Evolutionary conservation across 805 yeast genomes (phyloP).

Genomic region (Wickerhamomyces canadensis): DNA sequence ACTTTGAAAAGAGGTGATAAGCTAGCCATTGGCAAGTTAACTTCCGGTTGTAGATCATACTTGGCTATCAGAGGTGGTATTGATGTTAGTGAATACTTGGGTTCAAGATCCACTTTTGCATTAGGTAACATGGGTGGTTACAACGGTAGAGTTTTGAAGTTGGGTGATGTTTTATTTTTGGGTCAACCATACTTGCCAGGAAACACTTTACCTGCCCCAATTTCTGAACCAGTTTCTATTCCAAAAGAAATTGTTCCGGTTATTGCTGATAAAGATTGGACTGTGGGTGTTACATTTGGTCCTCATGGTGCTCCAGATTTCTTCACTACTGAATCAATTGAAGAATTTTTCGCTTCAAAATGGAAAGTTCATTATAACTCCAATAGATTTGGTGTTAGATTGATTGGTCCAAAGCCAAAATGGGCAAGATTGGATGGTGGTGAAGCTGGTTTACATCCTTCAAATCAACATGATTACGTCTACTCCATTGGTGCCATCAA

Average conservation of each 20-base stretch:
- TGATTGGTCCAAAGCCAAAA: slow-evolving; percentile 91
- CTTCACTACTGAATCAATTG: slow-evolving; percentile 69
- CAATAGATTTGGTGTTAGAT: slow-evolving; percentile 91
- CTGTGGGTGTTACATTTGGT: slow-evolving; percentile 90
- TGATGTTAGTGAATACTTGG: slow-evolving; percentile 90
- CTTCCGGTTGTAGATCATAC: slow-evolving; percentile 83
- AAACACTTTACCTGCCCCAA: slow-evolving; percentile 69
- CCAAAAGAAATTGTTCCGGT: slow-evolving; percentile 40
- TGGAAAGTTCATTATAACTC: slow-evolving; percentile 98
- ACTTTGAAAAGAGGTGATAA: slow-evolving; percentile 68
- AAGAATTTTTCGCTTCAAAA: slow-evolving; percentile 64
- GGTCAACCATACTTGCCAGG: slow-evolving; percentile 70
- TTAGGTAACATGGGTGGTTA: slow-evolving; percentile 89
- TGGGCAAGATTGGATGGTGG: slow-evolving; percentile 98
- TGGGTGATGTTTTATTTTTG: slow-evolving; percentile 87
- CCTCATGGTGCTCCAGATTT: slow-evolving; percentile 98
- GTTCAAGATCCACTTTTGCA: slow-evolving; percentile 95
- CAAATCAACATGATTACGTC: slow-evolving; percentile 97
- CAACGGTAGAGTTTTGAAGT: slow-evolving; percentile 86
- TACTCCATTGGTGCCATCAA: slow-evolving; percentile 95
- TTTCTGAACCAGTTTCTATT: slow-evolving; percentile 52
- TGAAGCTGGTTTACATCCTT: slow-evolving; percentile 96
- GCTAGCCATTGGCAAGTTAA: slow-evolving; percentile 74
- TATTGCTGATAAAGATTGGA: slow-evolving; percentile 47
- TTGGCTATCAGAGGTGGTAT: slow-evolving; percentile 89